Conservation (phyloP, 2,329 filamentous ascomycete genomes). For the Pseudohalonectria lignicola region DNA sequence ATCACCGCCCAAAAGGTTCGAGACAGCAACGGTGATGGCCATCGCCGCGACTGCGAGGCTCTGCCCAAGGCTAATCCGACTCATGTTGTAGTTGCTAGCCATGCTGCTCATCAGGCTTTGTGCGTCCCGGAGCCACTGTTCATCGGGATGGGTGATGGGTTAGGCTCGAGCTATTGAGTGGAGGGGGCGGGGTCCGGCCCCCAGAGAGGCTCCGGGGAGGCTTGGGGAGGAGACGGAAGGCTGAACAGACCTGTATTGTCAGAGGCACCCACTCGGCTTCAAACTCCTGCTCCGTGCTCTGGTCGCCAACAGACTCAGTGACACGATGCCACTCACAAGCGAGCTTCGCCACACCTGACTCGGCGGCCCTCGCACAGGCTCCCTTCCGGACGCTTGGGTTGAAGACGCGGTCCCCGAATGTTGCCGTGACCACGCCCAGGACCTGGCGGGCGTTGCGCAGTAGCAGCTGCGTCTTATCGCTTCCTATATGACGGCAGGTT, state of each 20-base stretch:
- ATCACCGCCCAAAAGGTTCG: constrained; percentile 13
- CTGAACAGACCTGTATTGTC: constrained; percentile 26
- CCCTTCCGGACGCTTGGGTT: constrained; percentile 13
- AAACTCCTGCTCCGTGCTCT: constrained; percentile 11
- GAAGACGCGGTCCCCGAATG: constrained; percentile 45
- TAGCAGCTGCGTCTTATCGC: constrained; percentile 54
- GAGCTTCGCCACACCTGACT: constrained; percentile 41
- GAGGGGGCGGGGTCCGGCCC: too few relatives aligned
- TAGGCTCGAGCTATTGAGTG: too few relatives aligned
- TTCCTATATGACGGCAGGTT: constrained; percentile 28
- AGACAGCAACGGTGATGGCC: constrained; percentile 27
- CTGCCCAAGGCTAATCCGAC: constrained; percentile 42
- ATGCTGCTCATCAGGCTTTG: constrained; percentile 78
- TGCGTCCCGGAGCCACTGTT: constrained; percentile 55
- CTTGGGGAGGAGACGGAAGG: not conserved
- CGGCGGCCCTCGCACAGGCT: constrained; percentile 20
- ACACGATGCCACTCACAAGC: constrained; percentile 57
- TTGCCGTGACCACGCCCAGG: constrained; percentile 61
- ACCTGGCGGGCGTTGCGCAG: constrained; percentile 74
- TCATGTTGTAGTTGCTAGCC: constrained; percentile 82
- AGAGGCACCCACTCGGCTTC: constrained; percentile 27
- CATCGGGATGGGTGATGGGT: not conserved
- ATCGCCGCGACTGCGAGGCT: constrained; percentile 23
- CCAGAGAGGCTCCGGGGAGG: constrained; percentile 5
- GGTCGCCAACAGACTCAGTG: constrained; percentile 6